A percentile compares a stretch with the other conserved stretches of the same genome.
These are phyloP conservation scores for Arabidopsis lyrata DNA, from an alignment of 441 rosid genomes.

Conservation along the genomic window DNA sequence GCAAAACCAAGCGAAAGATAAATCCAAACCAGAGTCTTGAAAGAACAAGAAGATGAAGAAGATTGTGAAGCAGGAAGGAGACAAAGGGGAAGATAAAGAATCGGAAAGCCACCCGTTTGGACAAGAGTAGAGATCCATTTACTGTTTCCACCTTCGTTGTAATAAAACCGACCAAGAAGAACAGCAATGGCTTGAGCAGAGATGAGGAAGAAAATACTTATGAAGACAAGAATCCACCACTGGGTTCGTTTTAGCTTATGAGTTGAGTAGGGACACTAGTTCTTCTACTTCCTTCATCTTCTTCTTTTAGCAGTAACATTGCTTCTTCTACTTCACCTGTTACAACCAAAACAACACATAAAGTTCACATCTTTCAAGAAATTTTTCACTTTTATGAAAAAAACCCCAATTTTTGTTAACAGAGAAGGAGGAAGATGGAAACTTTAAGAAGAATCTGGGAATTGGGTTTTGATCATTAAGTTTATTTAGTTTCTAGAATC, in stretches of 20 bases:
- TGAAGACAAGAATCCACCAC: slow-evolving; percentile 76
- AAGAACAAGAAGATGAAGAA: slow-evolving; percentile 46
- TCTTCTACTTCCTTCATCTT: slow-evolving; percentile 27
- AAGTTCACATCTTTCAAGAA: slow-evolving; percentile 7
- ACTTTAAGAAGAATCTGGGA: neutral
- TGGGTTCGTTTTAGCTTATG: slow-evolving; percentile 56
- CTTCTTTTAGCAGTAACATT: slow-evolving; percentile 43
- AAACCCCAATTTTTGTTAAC: neutral
- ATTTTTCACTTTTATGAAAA: neutral
- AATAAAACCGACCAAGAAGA: slow-evolving; percentile 83
- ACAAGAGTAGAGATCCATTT: slow-evolving; percentile 86
- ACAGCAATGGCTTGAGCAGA: slow-evolving; percentile 82
- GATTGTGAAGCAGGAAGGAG: slow-evolving; percentile 54
- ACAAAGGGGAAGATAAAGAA: slow-evolving; percentile 66
- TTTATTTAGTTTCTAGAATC: too few species aligned
- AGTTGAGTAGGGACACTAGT: slow-evolving; percentile 41
- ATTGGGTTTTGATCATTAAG: too few species aligned
- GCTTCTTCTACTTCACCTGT: slow-evolving; percentile 56
- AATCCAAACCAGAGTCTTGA: slow-evolving; percentile 48
- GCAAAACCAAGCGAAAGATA: slow-evolving; percentile 67
- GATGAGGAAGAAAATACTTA: slow-evolving; percentile 68
- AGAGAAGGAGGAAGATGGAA: neutral
- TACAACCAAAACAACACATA: neutral
- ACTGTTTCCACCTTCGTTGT: slow-evolving; percentile 83
- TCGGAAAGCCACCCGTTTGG: slow-evolving; percentile 80